Conservation (phyloP, 495 filamentous ascomycete species). For the Gamarada debralockiae region DNA sequence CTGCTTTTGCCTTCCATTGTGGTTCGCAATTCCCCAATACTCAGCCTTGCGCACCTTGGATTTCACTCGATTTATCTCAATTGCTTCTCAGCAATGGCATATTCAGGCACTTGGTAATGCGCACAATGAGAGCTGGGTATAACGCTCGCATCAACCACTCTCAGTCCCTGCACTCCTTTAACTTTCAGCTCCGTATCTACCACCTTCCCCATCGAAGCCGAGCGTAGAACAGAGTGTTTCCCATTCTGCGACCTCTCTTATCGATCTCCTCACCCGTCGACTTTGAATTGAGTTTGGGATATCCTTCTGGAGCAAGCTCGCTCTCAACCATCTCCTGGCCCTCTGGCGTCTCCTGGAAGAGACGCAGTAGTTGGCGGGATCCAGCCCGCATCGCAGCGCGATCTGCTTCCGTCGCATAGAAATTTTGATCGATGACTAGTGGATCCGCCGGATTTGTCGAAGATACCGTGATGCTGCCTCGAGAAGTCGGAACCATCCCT, state of each 20-base stretch:
- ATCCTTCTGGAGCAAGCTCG: not conserved
- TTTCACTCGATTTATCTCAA: too few species aligned
- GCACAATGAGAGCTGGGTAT: not conserved
- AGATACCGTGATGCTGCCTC: conserved; percentile 35
- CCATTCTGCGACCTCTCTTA: not conserved
- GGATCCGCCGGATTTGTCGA: conserved; percentile 25
- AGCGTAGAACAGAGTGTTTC: not conserved
- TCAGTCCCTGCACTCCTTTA: conserved; percentile 2
- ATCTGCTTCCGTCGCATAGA: conserved; percentile 31
- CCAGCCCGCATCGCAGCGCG: not conserved
- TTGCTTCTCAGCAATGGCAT: conserved; percentile 12
- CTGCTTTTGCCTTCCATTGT: too few species aligned
- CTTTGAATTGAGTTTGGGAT: not conserved
- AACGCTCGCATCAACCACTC: conserved; percentile 7
- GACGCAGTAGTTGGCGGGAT: not conserved
- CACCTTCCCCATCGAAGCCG: conserved; percentile 4
- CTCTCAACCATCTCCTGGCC: not conserved
- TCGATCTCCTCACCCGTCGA: not conserved
- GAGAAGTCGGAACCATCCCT: conserved; percentile 29
- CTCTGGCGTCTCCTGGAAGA: not conserved
- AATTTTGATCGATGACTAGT: conserved; percentile 41
- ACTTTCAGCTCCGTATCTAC: conserved; percentile 5
- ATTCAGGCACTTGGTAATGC: conserved; percentile 9
- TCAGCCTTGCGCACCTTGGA: too few species aligned
- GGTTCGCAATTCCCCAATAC: too few species aligned